Conservation (phyloP, 768 basidiomycete species). For the Chalciporus pseudorubinellus region DNA sequence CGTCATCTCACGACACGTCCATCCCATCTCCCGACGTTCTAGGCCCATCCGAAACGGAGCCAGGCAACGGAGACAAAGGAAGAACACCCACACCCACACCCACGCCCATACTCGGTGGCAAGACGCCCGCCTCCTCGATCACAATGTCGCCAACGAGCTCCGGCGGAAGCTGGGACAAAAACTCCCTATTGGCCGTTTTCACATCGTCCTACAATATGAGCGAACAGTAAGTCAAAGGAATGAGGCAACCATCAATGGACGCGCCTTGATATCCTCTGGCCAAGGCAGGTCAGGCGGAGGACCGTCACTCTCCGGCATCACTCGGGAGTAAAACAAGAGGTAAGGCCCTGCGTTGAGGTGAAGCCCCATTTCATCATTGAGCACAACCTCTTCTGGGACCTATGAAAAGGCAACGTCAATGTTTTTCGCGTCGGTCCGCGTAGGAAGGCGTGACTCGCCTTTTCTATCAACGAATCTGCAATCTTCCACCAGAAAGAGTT, state of each 20-base stretch:
- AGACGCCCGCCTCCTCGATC: conserved; percentile 12
- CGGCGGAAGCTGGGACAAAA: conserved; percentile 34
- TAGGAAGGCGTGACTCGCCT: conserved; percentile 38
- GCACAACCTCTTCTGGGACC: conserved; percentile 69
- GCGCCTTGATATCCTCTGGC: conserved; percentile 32
- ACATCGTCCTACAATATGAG: conserved; percentile 30
- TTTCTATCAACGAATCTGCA: conserved; percentile 63
- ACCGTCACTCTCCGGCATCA: conserved; percentile 21
- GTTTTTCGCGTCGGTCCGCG: neutral
- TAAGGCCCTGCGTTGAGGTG: conserved; percentile 79
- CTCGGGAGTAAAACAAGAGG: conserved; percentile 64
- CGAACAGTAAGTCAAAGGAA: neutral
- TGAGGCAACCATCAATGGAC: neutral
- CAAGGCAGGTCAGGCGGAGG: conserved; percentile 17
- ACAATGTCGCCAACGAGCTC: conserved; percentile 28
- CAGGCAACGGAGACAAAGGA: neutral
- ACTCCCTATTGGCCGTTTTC: conserved; percentile 36
- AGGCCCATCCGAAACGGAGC: neutral
- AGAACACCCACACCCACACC: neutral
- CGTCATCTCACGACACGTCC: neutral
- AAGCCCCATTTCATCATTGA: conserved; percentile 67
- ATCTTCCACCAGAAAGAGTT: conserved; percentile 80
- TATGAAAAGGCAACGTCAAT: conserved; percentile 26
- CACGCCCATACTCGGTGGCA: neutral
- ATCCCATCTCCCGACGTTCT: neutral